phyloP scores from a whole-genome alignment of 2,329 filamentous ascomycete species.

The Aspergillus sp. region DNA sequence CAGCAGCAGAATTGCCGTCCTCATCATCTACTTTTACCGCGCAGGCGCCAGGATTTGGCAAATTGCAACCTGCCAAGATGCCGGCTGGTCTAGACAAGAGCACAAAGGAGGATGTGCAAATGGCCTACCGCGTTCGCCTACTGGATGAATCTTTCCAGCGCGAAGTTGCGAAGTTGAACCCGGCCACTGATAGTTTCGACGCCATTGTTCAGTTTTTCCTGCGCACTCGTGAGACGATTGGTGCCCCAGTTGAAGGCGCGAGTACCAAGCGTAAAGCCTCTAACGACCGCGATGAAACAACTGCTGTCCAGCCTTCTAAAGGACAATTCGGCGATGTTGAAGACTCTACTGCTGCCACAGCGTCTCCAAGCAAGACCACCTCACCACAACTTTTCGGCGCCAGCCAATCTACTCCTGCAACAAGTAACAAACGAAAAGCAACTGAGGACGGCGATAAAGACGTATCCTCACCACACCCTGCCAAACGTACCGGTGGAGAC shows the following conservation, averaged over 20 bases:
- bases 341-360: constrained; percentile 1
- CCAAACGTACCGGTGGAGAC: constrained; percentile 23
- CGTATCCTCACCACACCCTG: neutral
- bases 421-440: constrained; percentile 21
- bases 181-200: constrained; percentile 36
- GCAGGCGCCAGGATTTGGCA: constrained; percentile 10
- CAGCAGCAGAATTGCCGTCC: constrained; percentile 1
- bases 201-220: constrained; percentile 38
- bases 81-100: constrained; percentile 19
- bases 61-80: constrained; percentile 19
- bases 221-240: constrained; percentile 38
- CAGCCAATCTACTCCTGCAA: constrained; percentile 8
- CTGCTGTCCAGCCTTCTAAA: constrained; percentile 15
- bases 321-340: constrained; percentile 12
- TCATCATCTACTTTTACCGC: constrained; percentile 1
- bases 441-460: constrained; percentile 18
- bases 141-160: constrained; percentile 38
- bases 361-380: constrained; percentile 7
- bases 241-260: constrained; percentile 30
- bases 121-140: constrained; percentile 31
- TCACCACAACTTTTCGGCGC: constrained; percentile 22
- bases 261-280: constrained; percentile 29
- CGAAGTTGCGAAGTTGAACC: constrained; percentile 31
- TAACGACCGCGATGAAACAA: constrained; percentile 18
- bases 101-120: constrained; percentile 20